Evolutionary conservation across 78 protist species (phyloP), one percentile per base, ranked within the genome.

Genomic region (Andalucia godoyi): DNA sequence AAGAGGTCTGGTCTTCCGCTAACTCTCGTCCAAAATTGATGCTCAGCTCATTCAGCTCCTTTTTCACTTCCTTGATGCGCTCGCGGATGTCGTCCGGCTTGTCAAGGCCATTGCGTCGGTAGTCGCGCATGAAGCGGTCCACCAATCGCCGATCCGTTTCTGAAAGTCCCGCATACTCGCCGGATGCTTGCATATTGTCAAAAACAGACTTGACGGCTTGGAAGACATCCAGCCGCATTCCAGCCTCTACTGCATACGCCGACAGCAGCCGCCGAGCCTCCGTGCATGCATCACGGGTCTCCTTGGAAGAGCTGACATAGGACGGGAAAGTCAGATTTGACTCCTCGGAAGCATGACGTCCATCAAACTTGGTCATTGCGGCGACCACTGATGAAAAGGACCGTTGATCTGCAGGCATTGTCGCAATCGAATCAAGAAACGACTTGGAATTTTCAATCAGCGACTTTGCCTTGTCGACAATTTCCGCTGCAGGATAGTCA

Each of bases 91-190:
- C 78, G 51, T 32, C 38, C 13, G 46, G 65, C 39, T 80, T 54
- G 49, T 69, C 74, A 17, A 84, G 40, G 57, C 90, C 90, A 40
- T 70, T 76, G 50, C 76, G 64, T 61, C 70, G 53, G 55, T 52
- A 84, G 58, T 23, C 78, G 23, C 40, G 76, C 40, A 84, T 13
- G 23, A 60, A 33, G 37, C 64, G 40, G 6, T 57, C 76, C 32
- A 84, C 37, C 36, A 60, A 51, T 27, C 82, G 57, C 39, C n/a
- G n/a, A n/a, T n/a, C n/a, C n/a, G n/a, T n/a, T n/a, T n/a, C n/a
- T n/a, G n/a, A n/a, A n/a, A n/a, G n/a, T n/a, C n/a, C n/a, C n/a
- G n/a, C n/a, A n/a, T n/a, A n/a, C n/a, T n/a, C n/a, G n/a, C n/a
- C n/a, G n/a, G n/a, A n/a, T n/a, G n/a, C n/a, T n/a, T n/a, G n/a